Evolutionary conservation across 2,329 filamentous ascomycete genomes (phyloP).

Genomic region (Penicillium rolfsii): DNA sequence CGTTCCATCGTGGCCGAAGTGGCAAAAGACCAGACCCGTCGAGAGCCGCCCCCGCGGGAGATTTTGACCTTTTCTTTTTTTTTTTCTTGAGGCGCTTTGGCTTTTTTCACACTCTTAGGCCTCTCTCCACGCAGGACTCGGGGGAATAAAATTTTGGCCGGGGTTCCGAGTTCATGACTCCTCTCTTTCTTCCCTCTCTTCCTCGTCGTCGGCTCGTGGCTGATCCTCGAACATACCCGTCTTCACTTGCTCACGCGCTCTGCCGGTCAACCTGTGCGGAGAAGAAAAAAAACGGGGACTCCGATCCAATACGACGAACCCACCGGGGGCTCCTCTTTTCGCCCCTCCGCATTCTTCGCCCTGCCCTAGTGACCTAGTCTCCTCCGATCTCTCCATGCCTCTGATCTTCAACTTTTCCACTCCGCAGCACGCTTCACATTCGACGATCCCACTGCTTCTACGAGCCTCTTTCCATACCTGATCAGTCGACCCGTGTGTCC

Average conservation of each 20-base stretch:
- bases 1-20: background rate
- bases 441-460: background rate
- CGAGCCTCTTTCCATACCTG: background rate
- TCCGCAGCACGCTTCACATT: background rate
- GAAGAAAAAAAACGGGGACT: conserved; percentile 1
- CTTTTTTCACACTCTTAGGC: background rate
- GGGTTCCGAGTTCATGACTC: background rate
- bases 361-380: background rate
- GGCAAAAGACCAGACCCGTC: background rate
- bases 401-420: background rate
- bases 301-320: background rate
- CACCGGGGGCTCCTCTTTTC: conserved; percentile 11
- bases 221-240: background rate
- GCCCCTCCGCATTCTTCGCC: conserved; percentile 7
- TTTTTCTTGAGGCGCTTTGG: background rate
- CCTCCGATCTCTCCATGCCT: conserved; percentile 5
- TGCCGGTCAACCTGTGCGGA: background rate
- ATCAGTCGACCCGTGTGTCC: background rate
- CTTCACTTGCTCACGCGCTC: background rate
- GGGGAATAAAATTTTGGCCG: background rate
- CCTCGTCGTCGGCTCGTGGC: background rate
- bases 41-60: background rate
- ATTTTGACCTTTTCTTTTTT: background rate
- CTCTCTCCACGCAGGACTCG: background rate
- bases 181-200: background rate